Evolutionary conservation across 192 early-diverging fungal genomes (phyloP), one percentile per base, ranked within the genome.

Genomic region (Entrophospora sp.): DNA sequence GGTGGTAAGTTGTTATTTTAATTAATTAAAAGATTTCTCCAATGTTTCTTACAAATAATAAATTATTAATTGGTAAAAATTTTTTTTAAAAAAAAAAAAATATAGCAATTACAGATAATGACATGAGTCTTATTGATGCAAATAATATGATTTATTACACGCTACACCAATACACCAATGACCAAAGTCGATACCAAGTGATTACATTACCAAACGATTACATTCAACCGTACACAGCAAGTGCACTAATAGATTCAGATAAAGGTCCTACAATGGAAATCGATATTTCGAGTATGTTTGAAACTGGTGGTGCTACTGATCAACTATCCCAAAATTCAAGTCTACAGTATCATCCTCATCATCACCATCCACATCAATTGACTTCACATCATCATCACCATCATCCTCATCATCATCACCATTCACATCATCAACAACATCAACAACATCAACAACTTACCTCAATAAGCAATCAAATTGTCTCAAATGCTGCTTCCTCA

Each of bases 81-180:
- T n/a, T n/a, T n/a, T n/a, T n/a, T n/a, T n/a, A n/a, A n/a, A n/a
- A n/a, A n/a, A n/a, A n/a, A n/a, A n/a, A n/a, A n/a, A n/a, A n/a
- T n/a, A n/a, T n/a, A n/a, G n/a, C n/a, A n/a, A n/a, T n/a, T n/a
- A n/a, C n/a, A n/a, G n/a, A n/a, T n/a, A n/a, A n/a, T n/a, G n/a
- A n/a, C n/a, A 43, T 25, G 14, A 36, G 24, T n/a, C 12, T 24
- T 1, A 61, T 0, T 14, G 40, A 61, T 18, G 38, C 16, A 0
- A 40, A 30, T 53, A 31, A 3, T 18, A 13, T 3, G 6, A 14
- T 40, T 20, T 31, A 37, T 0, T 78, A 66, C 55, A 44, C 64
- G n/a, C 56, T 78, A n/a, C 69, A 73, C 56, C 77, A 73, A 46
- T 78, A 67, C 37, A 78, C 77, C 5, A 75, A 68, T 30, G 77